Evolutionary conservation across 352 stramenopile genomes (phyloP), one percentile per base, ranked within the genome.

Genomic region (Pythium diclinum): DNA sequence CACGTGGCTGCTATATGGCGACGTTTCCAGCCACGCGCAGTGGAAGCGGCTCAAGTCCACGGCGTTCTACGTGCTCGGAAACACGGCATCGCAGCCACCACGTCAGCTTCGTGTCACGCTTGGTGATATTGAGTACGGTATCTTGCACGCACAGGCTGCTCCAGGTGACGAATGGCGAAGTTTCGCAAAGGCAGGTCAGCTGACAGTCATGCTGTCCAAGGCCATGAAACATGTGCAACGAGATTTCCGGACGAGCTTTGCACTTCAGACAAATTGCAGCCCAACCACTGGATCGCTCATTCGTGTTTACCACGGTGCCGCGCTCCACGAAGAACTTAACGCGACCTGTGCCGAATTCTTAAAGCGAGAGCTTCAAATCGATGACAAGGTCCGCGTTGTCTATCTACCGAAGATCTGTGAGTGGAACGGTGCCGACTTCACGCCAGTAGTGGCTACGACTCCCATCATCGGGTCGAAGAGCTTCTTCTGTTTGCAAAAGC

Each of bases 221-320:
- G 51, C 74, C 23, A 57, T 67, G 32, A 28, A 34, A 19, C 40
- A 32, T 9, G 61, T 66, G 68, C 65, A 68, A 55, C 32, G 74
- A 7, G 91, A 98, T 67, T 87, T 92, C 61, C 87, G 92, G 9
- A 79, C 92, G 1, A 91, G 82, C 59, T 86, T 95, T 63, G 87
- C 87, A n/a, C 69, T 97, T 3, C 92, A 97, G 66, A 71, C 89
- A 58, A 80, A 86, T 68, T 78, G 60, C 54, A 78, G 66, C 59
- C 81, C 69, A 33, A 58, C 6, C 61, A 16, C 28, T 13, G 30
- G 21, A 30, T 34, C n/a, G 3, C 57, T 78, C 23, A 82, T 97
- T 42, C 69, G 81, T 3, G 75, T 96, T 13, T 97, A 96, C 61
- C 61, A 82, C n/a, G 65, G 73, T 19, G 58, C 47, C 38, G 44